Base-by-base conservation (phyloP, 129 eudicot species). In the Centella asiatica region DNA sequence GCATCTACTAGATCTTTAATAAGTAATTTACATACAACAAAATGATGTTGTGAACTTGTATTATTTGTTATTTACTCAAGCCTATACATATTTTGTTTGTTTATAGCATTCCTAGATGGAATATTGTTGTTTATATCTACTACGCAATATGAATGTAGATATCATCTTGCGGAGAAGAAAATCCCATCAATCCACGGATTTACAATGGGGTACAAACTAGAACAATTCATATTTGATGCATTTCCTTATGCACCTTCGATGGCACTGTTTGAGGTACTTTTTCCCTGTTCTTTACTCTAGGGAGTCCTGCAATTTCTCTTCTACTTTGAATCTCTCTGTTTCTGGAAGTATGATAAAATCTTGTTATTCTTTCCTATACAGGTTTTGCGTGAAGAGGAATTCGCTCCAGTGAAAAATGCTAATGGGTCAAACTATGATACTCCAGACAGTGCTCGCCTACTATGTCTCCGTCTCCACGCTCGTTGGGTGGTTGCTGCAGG, bases 401-500 rank as follows among this genome's bases (percentile, higher is more conserved):
- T 93, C 66, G 99, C 99, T 31, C 99, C 99, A 7, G 99, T 93
- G 52, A 93, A 93, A 69, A 93, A 93, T 80, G 95, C 95, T n/a
- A 87, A 84, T 36, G 99, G 99, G 40, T 74, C 96, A 63, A 87
- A 87, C 76, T 81, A 70, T 76, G 99, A 93, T 72, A 93, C 99
- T 58, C 99, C 99, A 39, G 99, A 93, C 52, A 93, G 96, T 72
- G 99, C 99, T 39, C 78, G 86, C 31, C 79, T 93, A 61, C 83
- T 93, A 40, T 76, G 85, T 66, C 99, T 93, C 53, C 96, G 99
- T 68, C 86, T 93, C 65, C 99, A 93, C 65, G 70, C 96, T 54
- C 95, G 99, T 36, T 92, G 99, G 99, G 99, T 93, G 76, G 85
- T 80, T 69, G 96, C 96, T 64, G 99, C 99, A 18, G 99, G 99